Evolutionary conservation across 768 basidiomycete genomes (phyloP).

Genomic region (Auricularia cornea): DNA sequence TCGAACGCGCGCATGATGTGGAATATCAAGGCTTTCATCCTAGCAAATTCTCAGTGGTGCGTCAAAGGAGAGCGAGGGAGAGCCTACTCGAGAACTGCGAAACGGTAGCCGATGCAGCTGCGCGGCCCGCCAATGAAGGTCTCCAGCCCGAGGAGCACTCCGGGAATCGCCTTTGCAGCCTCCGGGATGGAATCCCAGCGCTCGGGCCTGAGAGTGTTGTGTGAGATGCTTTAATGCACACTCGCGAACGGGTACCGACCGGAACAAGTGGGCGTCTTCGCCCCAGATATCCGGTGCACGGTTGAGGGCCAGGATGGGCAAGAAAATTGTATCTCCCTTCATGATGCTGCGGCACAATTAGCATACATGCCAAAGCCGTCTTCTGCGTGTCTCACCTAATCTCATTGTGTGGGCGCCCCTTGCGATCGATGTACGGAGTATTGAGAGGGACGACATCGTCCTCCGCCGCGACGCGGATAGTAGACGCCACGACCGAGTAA

Average conservation of each 20-base stretch:
- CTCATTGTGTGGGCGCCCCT: conserved; percentile 32
- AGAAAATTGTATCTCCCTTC: conserved; percentile 25
- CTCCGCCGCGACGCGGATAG: conserved; percentile 36
- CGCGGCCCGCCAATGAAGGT: conserved; percentile 58
- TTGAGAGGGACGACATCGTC: conserved; percentile 48
- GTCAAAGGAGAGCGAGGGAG: background rate
- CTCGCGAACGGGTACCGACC: conserved; percentile 25
- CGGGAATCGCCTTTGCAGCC: conserved; percentile 38
- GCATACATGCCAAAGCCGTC: too few relatives aligned
- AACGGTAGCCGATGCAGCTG: conserved; percentile 60
- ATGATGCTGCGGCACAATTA: conserved; percentile 15
- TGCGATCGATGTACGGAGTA: conserved; percentile 35
- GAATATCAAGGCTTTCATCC: conserved; percentile 20
- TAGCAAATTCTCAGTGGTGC: background rate
- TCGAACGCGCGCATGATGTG: conserved; percentile 15
- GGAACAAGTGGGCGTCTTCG: conserved; percentile 53
- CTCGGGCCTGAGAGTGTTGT: conserved; percentile 40
- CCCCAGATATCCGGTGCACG: conserved; percentile 51
- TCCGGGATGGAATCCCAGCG: conserved; percentile 48
- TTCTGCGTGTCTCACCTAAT: conserved; percentile 34
- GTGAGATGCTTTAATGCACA: background rate
- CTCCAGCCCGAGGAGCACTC: conserved; percentile 51
- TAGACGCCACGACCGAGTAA: conserved; percentile 41
- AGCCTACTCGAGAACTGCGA: conserved; percentile 51
- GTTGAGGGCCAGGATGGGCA: conserved; percentile 50